Evolutionary conservation across 257 asterid species (phyloP).

Genomic region (Parsonsia alboflavescens): DNA sequence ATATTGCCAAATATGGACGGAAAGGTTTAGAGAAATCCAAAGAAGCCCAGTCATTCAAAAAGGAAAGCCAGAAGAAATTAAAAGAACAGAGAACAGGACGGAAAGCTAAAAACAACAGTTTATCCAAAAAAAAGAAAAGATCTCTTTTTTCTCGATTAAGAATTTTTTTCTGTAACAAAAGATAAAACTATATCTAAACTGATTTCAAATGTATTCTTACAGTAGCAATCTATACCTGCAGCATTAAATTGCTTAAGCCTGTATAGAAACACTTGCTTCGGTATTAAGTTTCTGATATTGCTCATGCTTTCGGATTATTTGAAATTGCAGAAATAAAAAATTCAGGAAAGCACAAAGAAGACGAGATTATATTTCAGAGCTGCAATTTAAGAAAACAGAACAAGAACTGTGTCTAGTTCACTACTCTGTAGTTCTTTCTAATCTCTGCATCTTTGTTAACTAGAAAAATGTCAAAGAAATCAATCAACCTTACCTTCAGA

Average conservation of each 20-base stretch:
- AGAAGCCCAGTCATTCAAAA: background rate
- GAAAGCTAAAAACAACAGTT: background rate
- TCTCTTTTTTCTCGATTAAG: conserved; percentile 14
- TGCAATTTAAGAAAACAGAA: background rate
- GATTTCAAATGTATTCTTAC: conserved; percentile 8
- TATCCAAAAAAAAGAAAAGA: conserved; percentile 13
- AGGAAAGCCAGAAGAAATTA: conserved; percentile 3
- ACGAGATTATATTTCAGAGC: background rate
- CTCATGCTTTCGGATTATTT: background rate
- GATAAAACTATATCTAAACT: conserved; percentile 6
- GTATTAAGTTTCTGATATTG: background rate
- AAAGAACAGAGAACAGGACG: background rate
- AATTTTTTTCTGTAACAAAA: conserved; percentile 9
- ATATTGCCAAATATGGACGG: background rate
- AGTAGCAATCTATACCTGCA: background rate
- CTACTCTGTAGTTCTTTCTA: conserved; percentile 54
- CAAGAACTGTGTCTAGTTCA: conserved; percentile 28
- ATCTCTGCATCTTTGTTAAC: conserved; percentile 41
- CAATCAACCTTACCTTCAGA: conserved; percentile 21
- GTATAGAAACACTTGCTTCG: conserved; percentile 1
- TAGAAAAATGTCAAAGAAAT: conserved; percentile 6
- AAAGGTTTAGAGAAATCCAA: background rate
- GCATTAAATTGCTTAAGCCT: background rate
- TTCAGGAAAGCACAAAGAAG: background rate
- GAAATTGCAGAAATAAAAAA: conserved; percentile 2